Evolutionary conservation across 2,329 filamentous ascomycete species (phyloP), one percentile per base, ranked within the genome.

Genomic region (Chaetomium globosum): DNA sequence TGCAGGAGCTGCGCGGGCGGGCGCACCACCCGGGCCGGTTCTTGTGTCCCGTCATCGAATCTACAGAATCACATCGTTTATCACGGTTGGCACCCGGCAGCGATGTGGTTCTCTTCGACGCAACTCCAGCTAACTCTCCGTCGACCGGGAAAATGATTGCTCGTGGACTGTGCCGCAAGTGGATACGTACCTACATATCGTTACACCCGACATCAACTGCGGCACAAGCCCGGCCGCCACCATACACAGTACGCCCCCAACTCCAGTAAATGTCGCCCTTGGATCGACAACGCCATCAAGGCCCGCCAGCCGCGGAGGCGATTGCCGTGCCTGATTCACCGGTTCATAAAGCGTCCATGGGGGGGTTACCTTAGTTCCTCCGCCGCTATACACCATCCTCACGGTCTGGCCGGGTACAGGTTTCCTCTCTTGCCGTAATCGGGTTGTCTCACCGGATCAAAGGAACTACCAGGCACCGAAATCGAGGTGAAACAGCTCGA

Each of bases 311-410:
- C 43, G 60, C 54, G 49, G 61, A 57, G 57, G 19, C 19, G 65
- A 33, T 57, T 60, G 64, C 69, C 64, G 65, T 63, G 64, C 65
- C 63, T 69, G 69, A 69, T 71, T 67, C 64, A 63, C 68, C 66
- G 66, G 66, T 39, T 61, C 61, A 61, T 63, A 61, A 63, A 49
- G 33, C 21, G n/a, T 13, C 62, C 63, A 64, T 54, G 57, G 60
- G 55, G 55, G 58, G 51, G 31, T 52, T 21, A 28, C 54, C 57
- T 51, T 46, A 59, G 36, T 39, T 63, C 23, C 16, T 43, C 36
- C 48, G 13, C 46, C 56, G 49, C 46, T 59, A 55, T 61, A 55
- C 58, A 59, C 51, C 36, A 57, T 59, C 36, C 46, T 28, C 26
- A 46, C 28, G 31, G 31, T n/a, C 36, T 23, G 26, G 30, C 19